Base-by-base conservation (phyloP, 192 early-diverging fungal species). In the Powellomyces hirtus region DNA sequence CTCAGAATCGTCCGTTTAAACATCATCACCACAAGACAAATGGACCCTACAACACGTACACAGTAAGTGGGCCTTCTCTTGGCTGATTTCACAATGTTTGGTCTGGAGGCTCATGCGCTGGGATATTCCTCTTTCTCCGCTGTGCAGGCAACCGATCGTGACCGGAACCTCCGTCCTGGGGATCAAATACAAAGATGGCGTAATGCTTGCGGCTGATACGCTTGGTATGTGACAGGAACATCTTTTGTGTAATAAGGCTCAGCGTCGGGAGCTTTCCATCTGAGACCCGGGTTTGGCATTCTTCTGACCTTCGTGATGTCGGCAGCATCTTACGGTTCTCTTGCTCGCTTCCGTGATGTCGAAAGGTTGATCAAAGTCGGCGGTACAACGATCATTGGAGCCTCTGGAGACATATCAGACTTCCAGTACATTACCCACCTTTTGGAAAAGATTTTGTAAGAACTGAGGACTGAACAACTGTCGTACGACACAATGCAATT, bases 141-240 rank as follows among this genome's bases (percentile, higher is more conserved):
- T n/a, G n/a, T n/a, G n/a, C 44, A 77, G 89, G 74, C 73, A 79
- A 68, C 96, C 96, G 22, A 82, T 94, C 35, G 90, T 98, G 18
- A 96, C 93, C 18, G 95, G 95, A 68, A 94, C 94, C 8, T 96
- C 95, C 37, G 92, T 97, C 31, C 70, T 98, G 40, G 97, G 86
- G 44, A 82, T 98, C 74, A 91, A 93, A 80, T 98, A 91, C 86
- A 96, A 94, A 75, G 94, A 95, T 66, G 97, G 97, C 59, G 84
- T 98, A 37, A 96, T 98, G 90, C 85, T 98, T 77, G 93, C 93
- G 6, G 91, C 94, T 13, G 97, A 98, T 75, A 94, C 89, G 70
- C 80, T 98, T 53, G 87, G 88, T 91, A 75, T 59, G 63, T 5
- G 26, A 49, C n/a, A n/a, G n/a, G n/a, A n/a, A n/a, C n/a, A n/a